A percentile compares a stretch with the other conserved stretches of the same genome.
Conservation (phyloP, 495 filamentous ascomycete species). For the Pseudoneurospora amorphoporcata region DNA sequence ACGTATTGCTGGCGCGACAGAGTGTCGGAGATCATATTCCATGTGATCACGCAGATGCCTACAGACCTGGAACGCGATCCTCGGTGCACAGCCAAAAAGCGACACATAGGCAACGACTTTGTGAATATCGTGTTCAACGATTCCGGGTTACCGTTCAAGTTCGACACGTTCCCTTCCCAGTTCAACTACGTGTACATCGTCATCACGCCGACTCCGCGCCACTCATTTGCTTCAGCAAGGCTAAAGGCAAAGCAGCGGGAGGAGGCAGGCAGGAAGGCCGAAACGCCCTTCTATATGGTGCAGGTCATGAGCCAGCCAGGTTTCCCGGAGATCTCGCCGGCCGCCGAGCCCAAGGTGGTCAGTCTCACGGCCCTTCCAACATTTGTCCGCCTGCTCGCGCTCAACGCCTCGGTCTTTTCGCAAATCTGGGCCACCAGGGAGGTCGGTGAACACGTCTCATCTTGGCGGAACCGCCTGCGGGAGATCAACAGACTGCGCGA, state of each 20-base stretch:
- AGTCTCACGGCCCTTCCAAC: slow-evolving; percentile 65
- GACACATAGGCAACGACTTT: slow-evolving; percentile 93
- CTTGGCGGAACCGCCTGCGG: slow-evolving; percentile 77
- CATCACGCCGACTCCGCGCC: slow-evolving; percentile 72
- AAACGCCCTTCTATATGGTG: slow-evolving; percentile 65
- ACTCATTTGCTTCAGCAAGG: slow-evolving; percentile 46
- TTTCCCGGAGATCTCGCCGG: slow-evolving; percentile 84
- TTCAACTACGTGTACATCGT: slow-evolving; percentile 97
- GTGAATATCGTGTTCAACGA: slow-evolving; percentile 98
- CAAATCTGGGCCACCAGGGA: slow-evolving; percentile 74
- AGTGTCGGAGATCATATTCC: slow-evolving; percentile 91
- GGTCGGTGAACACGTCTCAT: slow-evolving; percentile 75
- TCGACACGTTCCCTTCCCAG: slow-evolving; percentile 83
- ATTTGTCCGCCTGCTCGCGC: slow-evolving; percentile 83
- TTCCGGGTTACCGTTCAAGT: slow-evolving; percentile 75
- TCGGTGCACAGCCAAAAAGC: slow-evolving; percentile 73
- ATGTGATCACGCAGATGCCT: slow-evolving; percentile 95
- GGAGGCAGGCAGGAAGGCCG: slow-evolving; percentile 24
- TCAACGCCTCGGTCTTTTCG: slow-evolving; percentile 89
- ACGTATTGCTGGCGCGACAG: slow-evolving; percentile 89
- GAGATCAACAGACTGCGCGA: slow-evolving; percentile 79
- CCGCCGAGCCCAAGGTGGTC: slow-evolving; percentile 76
- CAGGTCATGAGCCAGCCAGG: slow-evolving; percentile 72
- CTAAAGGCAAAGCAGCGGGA: slow-evolving; percentile 24
- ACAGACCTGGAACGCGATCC: slow-evolving; percentile 68